Base-by-base conservation (phyloP, 371 early-diverging fungal genomes). In the Mortierella sp. region DNA sequence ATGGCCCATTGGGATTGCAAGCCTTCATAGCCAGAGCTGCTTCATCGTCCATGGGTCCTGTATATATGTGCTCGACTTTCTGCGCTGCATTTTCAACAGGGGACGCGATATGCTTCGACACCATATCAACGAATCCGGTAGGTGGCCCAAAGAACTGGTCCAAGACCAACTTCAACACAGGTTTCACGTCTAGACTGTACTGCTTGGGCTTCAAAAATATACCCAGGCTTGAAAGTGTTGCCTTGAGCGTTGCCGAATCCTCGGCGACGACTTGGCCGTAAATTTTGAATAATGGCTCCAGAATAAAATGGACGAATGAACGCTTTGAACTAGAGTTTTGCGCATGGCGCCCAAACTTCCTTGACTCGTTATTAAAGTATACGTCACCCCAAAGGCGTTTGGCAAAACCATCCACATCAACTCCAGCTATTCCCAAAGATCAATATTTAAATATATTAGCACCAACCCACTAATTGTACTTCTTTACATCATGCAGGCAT, bases 321-420 rank as follows among this genome's bases (percentile, higher is more conserved):
- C 96, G 90, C 77, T 90, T 87, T 55, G 86, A 85, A 28, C 87
- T 79, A 9, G 86, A 84, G 51, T 88, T 89, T 70, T 89, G 58
- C 12, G 93, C 80, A 73, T 91, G 89, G 37, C 95, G 92, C 51
- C 92, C 88, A 87, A 99, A 99, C 10, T 89, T 89, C 32, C 97
- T 90, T 28, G 89, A 90, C 57, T 90, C 90, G 0, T 90, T 79
- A 75, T 97, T 93, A 84, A 92, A 97, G 83, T 93, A 97, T n/a
- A 98, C 89, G 79, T 99, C 97, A 45, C 99, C 99, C 99, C 99
- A 99, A 24, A 99, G 88, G 22, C 98, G 94, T 78, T 90, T 88
- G 3, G 96, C 94, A 77, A 99, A 95, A n/a, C 93, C 94, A 26
- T 92, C 88, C 9, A 89, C 79, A 67, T 95, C 93, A 72, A 96